Conservation (phyloP, 2,329 filamentous ascomycete genomes). For the Didymella glomerata region DNA sequence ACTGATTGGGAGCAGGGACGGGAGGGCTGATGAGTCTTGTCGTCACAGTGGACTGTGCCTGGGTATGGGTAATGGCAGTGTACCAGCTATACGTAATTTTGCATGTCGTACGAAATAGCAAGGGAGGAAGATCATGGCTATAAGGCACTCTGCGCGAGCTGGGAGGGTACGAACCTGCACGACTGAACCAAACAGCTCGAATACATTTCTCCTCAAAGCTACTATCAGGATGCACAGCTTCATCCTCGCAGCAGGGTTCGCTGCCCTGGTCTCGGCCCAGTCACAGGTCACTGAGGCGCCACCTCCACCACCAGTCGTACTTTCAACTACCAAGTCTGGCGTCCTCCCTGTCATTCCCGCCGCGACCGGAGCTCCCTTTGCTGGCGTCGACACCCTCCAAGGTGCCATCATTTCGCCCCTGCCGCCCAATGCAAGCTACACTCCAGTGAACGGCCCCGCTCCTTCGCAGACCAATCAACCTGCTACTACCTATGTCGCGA, state of each 20-base stretch:
- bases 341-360: slow-evolving; percentile 31
- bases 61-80: background rate
- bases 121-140: background rate
- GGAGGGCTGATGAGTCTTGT: slow-evolving; percentile 13
- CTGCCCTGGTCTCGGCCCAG: slow-evolving; percentile 23
- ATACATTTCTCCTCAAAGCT: background rate
- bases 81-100: background rate
- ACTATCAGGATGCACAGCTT: slow-evolving; percentile 3
- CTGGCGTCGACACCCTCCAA: slow-evolving; percentile 36
- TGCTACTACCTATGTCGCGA: slow-evolving; percentile 34
- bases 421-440: slow-evolving; percentile 34
- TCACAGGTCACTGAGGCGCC: slow-evolving; percentile 30
- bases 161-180: background rate
- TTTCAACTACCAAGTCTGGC: slow-evolving; percentile 34
- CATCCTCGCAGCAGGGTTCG: slow-evolving; percentile 23
- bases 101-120: background rate
- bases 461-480: slow-evolving; percentile 32
- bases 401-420: slow-evolving; percentile 38
- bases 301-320: slow-evolving; percentile 26
- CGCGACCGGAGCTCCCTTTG: slow-evolving; percentile 26
- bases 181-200: background rate
- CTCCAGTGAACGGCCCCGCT: slow-evolving; percentile 33
- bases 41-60: slow-evolving; percentile 7
- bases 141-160: background rate
- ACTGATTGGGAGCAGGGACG: background rate